A percentile compares a stretch with the other conserved stretches of the same genome.
Evolutionary conservation across 257 asterid species (phyloP).

Genomic region (Coffea canephora): DNA sequence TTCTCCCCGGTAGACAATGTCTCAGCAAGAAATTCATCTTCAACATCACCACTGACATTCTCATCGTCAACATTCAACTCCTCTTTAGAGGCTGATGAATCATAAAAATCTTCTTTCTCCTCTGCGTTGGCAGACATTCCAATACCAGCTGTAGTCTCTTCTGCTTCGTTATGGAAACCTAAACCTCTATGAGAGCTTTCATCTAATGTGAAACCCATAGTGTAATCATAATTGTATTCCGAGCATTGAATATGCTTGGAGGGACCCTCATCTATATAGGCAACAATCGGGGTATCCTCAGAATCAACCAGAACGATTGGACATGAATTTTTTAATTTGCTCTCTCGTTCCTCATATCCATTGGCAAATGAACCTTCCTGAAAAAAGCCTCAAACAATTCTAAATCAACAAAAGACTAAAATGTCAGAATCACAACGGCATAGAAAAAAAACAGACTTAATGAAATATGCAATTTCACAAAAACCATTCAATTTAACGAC

Average conservation of each 20-base stretch:
- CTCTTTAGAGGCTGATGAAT: conserved; percentile 41
- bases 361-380: conserved; percentile 42
- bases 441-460: not conserved
- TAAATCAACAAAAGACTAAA: conserved; percentile 18
- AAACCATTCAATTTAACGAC: not conserved
- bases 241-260: conserved; percentile 32
- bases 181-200: conserved; percentile 70
- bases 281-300: conserved; percentile 51
- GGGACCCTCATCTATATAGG: conserved; percentile 55
- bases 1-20: conserved; percentile 39
- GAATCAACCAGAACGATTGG: conserved; percentile 53
- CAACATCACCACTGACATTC: conserved; percentile 25
- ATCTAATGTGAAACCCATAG: conserved; percentile 54
- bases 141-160: conserved; percentile 37
- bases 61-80: conserved; percentile 33
- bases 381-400: conserved; percentile 24
- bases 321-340: conserved; percentile 26
- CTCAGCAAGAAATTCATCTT: conserved; percentile 33
- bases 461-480: not conserved
- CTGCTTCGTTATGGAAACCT: conserved; percentile 59
- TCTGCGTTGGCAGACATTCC: conserved; percentile 42
- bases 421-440: conserved; percentile 14
- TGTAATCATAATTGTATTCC: conserved; percentile 57
- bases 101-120: conserved; percentile 48
- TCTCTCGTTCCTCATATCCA: conserved; percentile 31